Evolutionary conservation across 345 rosid species (phyloP).

Genomic region (Barbarea vulgaris): DNA sequence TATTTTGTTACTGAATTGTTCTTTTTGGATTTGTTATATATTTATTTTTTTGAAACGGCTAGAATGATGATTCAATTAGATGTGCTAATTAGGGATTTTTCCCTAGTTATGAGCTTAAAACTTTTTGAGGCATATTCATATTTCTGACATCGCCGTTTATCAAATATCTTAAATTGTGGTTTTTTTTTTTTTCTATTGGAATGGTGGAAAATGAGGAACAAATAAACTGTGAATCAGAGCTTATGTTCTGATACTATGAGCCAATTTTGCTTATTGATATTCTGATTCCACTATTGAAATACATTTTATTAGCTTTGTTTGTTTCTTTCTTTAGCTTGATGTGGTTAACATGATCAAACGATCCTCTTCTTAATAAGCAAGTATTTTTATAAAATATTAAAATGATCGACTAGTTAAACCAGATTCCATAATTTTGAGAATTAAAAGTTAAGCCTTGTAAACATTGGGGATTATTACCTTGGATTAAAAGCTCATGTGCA

Average conservation of each 20-base stretch:
- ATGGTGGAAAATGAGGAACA: slow-evolving; percentile 36
- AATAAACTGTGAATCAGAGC: slow-evolving; percentile 14
- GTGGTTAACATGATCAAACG: too few relatives aligned
- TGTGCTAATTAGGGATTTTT: slow-evolving; percentile 22
- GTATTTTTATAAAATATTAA: too few relatives aligned
- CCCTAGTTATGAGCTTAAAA: slow-evolving; percentile 9
- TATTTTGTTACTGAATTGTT: neutral
- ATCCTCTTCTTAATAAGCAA: neutral
- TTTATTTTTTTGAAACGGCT: neutral
- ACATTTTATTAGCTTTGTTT: too few relatives aligned
- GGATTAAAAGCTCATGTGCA: too few relatives aligned
- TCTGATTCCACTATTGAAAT: slow-evolving; percentile 33
- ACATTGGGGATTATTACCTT: too few relatives aligned
- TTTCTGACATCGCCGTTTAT: slow-evolving; percentile 15
- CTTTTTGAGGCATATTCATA: slow-evolving; percentile 35
- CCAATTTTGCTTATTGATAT: slow-evolving; percentile 45
- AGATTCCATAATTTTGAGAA: too few relatives aligned
- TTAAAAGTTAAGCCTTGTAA: too few relatives aligned
- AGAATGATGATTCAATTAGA: slow-evolving; percentile 32
- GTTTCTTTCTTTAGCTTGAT: neutral
- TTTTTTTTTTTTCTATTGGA: neutral
- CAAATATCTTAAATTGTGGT: rapidly evolving
- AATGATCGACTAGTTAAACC: too few relatives aligned
- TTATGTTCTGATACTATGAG: neutral
- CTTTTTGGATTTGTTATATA: too few relatives aligned